A percentile compares a stretch with the other conserved stretches of the same genome.
Evolutionary conservation across 352 stramenopile species (phyloP).

Genomic region (Thalassiosira pacifica): DNA sequence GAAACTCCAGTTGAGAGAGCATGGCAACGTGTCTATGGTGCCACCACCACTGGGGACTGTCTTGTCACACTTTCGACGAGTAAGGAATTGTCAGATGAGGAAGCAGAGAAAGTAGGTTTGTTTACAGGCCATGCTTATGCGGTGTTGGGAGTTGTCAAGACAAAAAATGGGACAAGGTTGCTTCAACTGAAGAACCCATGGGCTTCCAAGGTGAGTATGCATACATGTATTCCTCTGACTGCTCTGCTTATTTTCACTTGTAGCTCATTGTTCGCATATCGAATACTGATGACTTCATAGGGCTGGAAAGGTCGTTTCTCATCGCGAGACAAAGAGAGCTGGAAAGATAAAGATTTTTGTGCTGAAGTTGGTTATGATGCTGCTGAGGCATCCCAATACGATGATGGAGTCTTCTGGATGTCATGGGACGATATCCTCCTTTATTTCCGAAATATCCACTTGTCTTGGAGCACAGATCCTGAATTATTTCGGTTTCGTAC

Average conservation of each 20-base stretch:
- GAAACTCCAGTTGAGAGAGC: slow-evolving; percentile 84
- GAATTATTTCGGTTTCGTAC: slow-evolving; percentile 91
- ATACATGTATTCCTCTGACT: neutral
- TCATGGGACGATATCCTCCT: slow-evolving; percentile 92
- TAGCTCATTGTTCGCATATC: neutral
- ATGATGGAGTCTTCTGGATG: slow-evolving; percentile 97
- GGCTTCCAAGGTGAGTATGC: slow-evolving; percentile 55
- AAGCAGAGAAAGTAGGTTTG: slow-evolving; percentile 89
- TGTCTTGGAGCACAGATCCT: slow-evolving; percentile 93
- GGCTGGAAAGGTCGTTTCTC: slow-evolving; percentile 90
- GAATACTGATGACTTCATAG: neutral
- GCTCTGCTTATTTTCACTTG: slow-evolving; percentile 12
- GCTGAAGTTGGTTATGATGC: slow-evolving; percentile 78
- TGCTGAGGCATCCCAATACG: slow-evolving; percentile 63
- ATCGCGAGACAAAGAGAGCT: slow-evolving; percentile 70
- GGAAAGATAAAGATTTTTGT: slow-evolving; percentile 71
- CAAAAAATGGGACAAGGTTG: slow-evolving; percentile 81
- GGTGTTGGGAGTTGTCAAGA: slow-evolving; percentile 90
- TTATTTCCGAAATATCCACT: slow-evolving; percentile 94
- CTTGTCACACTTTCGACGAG: slow-evolving; percentile 97
- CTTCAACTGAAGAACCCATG: slow-evolving; percentile 98
- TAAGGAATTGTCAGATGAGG: slow-evolving; percentile 76
- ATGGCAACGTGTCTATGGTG: slow-evolving; percentile 93
- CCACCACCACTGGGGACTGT: slow-evolving; percentile 95
- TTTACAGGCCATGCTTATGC: slow-evolving; percentile 97